Percentiles rank a stretch among this genome's conserved stretches.
Evolutionary conservation across 768 basidiomycete species (phyloP).

Genomic region (Hygrophoropsis aurantiaca): DNA sequence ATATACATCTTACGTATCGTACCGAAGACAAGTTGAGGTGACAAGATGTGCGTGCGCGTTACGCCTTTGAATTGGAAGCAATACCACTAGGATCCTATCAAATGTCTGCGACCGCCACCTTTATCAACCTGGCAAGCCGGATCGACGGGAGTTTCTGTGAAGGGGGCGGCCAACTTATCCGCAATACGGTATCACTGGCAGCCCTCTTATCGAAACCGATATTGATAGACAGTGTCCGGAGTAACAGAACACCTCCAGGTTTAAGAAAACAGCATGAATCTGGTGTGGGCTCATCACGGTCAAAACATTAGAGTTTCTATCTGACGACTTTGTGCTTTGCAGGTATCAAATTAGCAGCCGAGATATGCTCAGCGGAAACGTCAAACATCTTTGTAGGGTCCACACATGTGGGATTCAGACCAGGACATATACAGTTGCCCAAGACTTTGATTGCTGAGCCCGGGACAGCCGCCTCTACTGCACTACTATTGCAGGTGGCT

Average conservation of each 20-base stretch:
- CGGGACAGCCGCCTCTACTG: slow-evolving; percentile 68
- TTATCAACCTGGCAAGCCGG: too few relatives aligned
- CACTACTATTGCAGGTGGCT: slow-evolving; percentile 69
- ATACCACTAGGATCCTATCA: too few relatives aligned
- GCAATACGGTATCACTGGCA: slow-evolving; percentile 68
- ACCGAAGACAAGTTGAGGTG: too few relatives aligned
- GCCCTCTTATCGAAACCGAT: slow-evolving; percentile 62
- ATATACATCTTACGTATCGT: too few relatives aligned
- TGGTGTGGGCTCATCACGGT: slow-evolving; percentile 34
- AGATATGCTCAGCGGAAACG: slow-evolving; percentile 57
- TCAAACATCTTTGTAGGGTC: slow-evolving; percentile 58
- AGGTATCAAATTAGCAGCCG: slow-evolving; percentile 68
- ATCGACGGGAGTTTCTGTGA: slow-evolving; percentile 47
- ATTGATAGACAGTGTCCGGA: slow-evolving; percentile 59
- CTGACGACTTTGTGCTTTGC: not conserved
- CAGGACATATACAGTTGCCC: slow-evolving; percentile 41
- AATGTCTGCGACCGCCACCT: too few relatives aligned
- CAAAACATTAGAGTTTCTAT: not conserved
- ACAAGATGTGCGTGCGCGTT: too few relatives aligned
- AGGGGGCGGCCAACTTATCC: slow-evolving; percentile 71
- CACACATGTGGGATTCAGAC: slow-evolving; percentile 50
- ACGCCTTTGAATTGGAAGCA: too few relatives aligned
- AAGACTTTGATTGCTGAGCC: slow-evolving; percentile 46
- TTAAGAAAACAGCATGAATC: slow-evolving; percentile 73
- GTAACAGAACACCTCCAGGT: slow-evolving; percentile 58